These are phyloP conservation scores for Penicillium sp. DNA, from an alignment of 2,329 filamentous ascomycete species.

Conservation along the genomic window DNA sequence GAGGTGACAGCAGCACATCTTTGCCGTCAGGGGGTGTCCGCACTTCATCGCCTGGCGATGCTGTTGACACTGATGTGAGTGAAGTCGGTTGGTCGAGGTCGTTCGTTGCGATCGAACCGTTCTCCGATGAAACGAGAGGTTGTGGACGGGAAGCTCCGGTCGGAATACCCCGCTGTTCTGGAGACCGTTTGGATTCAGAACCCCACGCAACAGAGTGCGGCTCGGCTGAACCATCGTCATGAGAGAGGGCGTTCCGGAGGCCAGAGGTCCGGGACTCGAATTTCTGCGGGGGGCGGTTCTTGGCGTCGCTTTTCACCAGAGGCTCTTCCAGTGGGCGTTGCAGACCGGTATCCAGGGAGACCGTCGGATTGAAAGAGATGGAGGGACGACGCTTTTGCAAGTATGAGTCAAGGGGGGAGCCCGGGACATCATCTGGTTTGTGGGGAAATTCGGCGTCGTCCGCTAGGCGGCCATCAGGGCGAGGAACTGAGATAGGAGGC, in stretches of 20 bases:
- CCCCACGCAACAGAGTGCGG: slow-evolving; percentile 22
- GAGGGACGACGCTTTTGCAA: slow-evolving; percentile 45
- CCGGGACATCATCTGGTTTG: slow-evolving; percentile 41
- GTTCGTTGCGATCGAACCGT: slow-evolving; percentile 26
- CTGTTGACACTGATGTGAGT: slow-evolving; percentile 50
- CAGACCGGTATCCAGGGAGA: slow-evolving; percentile 45
- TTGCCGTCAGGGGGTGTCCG: slow-evolving; percentile 46
- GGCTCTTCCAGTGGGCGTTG: slow-evolving; percentile 45
- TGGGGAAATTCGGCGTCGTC: slow-evolving; percentile 39
- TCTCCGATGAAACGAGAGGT: slow-evolving; percentile 26
- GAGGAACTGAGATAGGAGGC: slow-evolving; percentile 51
- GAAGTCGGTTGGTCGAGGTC: slow-evolving; percentile 46
- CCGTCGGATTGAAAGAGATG: slow-evolving; percentile 48
- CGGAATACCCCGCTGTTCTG: slow-evolving; percentile 31
- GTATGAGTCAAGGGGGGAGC: slow-evolving; percentile 48
- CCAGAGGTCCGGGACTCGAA: slow-evolving; percentile 40
- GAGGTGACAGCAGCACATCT: slow-evolving; percentile 42
- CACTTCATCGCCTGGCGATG: slow-evolving; percentile 44
- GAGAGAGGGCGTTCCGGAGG: slow-evolving; percentile 41
- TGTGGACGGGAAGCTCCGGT: slow-evolving; percentile 31
- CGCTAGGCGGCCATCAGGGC: slow-evolving; percentile 37
- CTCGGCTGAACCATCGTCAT: slow-evolving; percentile 32
- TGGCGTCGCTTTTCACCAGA: slow-evolving; percentile 36
- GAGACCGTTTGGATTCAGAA: slow-evolving; percentile 27
- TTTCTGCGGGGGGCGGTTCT: slow-evolving; percentile 27